Evolutionary conservation across 2,329 filamentous ascomycete species (phyloP), one percentile per base, ranked within the genome.

Genomic region (Colletotrichum gigasporum): DNA sequence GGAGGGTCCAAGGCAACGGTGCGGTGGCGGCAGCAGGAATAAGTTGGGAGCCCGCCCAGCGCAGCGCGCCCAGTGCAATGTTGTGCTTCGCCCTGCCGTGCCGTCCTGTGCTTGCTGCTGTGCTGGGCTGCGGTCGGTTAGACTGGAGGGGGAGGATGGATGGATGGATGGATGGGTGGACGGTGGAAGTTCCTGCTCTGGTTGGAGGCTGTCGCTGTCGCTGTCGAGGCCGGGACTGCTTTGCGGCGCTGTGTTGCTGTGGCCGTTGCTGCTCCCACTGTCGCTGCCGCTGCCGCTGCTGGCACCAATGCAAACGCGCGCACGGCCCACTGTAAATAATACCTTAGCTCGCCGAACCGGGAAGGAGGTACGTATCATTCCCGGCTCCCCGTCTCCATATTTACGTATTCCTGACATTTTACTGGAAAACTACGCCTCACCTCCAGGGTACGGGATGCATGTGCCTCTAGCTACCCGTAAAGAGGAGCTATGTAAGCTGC

Each of bases 401-500:
- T n/a, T 51, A 39, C 24, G 55, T 58, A 26, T 30, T 41, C 16
- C 32, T 52, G n/a, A 37, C 32, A 22, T 26, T n/a, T n/a, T n/a
- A n/a, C n/a, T n/a, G n/a, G n/a, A n/a, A n/a, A n/a, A n/a, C 14
- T 28, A 24, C 20, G 18, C 8, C 41, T 28, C 8, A 7, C 18
- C 22, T 50, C 26, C 18, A 35, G 18, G 22, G 18, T 26, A 47
- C 42, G 41, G 41, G 47, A 47, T 37, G 53, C 30, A 56, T 18
- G 41, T 45, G 22, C 41, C 30, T 26, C 12, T 11, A 28, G 12
- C 10, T 16, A 45, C 12, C 7, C 42, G 22, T 47, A 16, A 28
- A 48, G 26, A 20, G 30, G 41, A 61, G 57, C 50, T 56, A 56
- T 61, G 57, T 61, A 61, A 61, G 57, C 57, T 45, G 50, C 22